Conservation (phyloP, 2,329 filamentous ascomycete species). For the Monosporascus sp. region DNA sequence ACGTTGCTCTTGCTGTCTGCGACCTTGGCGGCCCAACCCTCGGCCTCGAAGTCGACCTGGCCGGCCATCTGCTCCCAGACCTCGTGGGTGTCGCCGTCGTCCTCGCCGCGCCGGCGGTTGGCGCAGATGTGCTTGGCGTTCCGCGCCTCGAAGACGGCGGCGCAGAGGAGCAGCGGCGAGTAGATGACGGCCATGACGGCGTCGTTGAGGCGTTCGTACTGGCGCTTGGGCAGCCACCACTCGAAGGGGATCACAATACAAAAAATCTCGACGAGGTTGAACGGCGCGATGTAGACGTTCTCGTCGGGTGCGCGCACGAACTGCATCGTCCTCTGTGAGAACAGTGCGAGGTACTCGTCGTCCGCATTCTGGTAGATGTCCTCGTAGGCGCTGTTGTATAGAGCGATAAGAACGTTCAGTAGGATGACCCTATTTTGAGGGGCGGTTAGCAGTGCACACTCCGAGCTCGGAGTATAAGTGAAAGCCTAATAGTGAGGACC, state of each 20-base stretch:
- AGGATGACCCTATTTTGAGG: conserved; percentile 51
- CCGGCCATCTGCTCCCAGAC: conserved; percentile 85
- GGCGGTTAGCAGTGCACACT: not conserved
- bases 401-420: conserved; percentile 91
- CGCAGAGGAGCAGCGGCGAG: conserved; percentile 73
- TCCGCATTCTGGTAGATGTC: conserved; percentile 91
- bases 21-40: conserved; percentile 82
- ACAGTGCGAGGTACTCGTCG: conserved; percentile 92
- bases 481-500: no score
- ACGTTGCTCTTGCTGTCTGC: conserved; percentile 74
- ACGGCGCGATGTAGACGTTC: conserved; percentile 94
- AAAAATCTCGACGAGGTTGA: conserved; percentile 90
- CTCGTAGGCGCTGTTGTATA: conserved; percentile 95
- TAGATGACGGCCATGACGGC: conserved; percentile 83
- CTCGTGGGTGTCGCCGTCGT: conserved; percentile 81
- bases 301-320: conserved; percentile 96
- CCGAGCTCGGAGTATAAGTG: not conserved
- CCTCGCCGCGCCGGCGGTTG: conserved; percentile 76
- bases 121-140: conserved; percentile 61
- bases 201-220: conserved; percentile 82
- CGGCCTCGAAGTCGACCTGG: conserved; percentile 72
- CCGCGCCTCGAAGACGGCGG: conserved; percentile 66
- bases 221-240: conserved; percentile 81
- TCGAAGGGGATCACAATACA: conserved; percentile 75
- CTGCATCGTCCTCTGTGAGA: conserved; percentile 91